Evolutionary conservation across 2,329 filamentous ascomycete genomes (phyloP), one percentile per base, ranked within the genome.

Genomic region (Epichloe scottii): DNA sequence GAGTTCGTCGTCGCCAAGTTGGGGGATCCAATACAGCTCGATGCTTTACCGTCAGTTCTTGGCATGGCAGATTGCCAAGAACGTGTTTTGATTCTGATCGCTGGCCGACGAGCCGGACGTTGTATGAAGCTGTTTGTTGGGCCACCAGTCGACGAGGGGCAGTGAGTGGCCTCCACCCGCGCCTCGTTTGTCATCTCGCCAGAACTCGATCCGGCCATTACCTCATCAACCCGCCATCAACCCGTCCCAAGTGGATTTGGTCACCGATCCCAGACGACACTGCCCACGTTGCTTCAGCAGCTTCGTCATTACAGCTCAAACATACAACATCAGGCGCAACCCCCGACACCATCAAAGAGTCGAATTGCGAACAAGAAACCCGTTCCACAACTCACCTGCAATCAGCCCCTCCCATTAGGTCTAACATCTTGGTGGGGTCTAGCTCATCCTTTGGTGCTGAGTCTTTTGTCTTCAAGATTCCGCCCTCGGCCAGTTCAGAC

Each of bases 381-480:
- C 19, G 2, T 38, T 37, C 15, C 15, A 45, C 47, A n/a, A 46
- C 26, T 35, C 37, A n/a, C 17, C 33, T 50, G 14, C 48, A 26
- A 41, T 38, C 12, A 15, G 1, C 5, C 40, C 33, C 39, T 40
- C 19, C 19, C 42, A 34, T 34, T 17, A 17, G 17, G 46, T 50
- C 26, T 11, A 30, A 8, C 30, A 47, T 47, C 43, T 47, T 43
- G 43, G 51, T 45, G 43, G 64, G 67, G 66, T 68, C 62, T 56
- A 68, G 61, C 64, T 69, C 59, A 62, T 63, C 61, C 58, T 61
- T 39, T 19, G 60, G 64, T 65, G 62, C 63, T 64, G 58, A 58
- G 60, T 62, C 57, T 56, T 58, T 42, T 57, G 45, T 54, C 55
- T 60, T 61, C 66, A 68, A 64, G 55, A 69, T 69, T 67, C 57